These are phyloP conservation scores for Selaginella tamariscina DNA, from an alignment of 75 land plant genomes.

Conservation along the genomic window DNA sequence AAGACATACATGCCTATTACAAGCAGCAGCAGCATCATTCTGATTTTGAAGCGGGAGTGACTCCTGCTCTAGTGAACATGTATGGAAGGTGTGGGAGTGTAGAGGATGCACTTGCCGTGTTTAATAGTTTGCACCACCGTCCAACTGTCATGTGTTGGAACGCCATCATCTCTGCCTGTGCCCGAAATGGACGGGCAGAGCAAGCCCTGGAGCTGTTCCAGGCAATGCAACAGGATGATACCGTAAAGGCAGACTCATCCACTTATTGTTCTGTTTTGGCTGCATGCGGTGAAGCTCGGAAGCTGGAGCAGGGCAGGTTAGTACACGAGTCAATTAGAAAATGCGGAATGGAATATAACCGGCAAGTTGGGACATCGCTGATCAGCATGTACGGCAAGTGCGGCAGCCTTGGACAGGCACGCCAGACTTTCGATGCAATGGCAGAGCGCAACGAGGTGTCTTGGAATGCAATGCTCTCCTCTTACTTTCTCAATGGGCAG, in stretches of 20 bases:
- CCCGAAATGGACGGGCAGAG: background rate
- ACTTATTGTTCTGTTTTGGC: background rate
- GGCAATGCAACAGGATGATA: no score
- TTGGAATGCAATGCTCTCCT: background rate
- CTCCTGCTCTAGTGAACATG: background rate
- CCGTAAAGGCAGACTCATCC: background rate
- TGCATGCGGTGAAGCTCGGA: background rate
- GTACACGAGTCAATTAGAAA: background rate
- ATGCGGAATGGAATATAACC: background rate
- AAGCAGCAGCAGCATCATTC: background rate
- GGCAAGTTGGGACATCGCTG: background rate
- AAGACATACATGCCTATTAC: background rate
- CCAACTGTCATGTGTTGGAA: background rate
- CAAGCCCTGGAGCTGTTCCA: background rate
- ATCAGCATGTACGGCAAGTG: background rate
- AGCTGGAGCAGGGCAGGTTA: background rate
- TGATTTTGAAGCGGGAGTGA: background rate
- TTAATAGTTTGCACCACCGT: background rate
- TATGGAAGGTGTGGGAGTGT: background rate
- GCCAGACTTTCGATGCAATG: background rate
- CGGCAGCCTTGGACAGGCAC: background rate
- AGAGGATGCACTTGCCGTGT: background rate
- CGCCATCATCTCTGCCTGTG: background rate
- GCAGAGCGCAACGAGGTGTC: background rate
- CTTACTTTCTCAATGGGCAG: background rate